Percentiles rank a stretch among this genome's conserved stretches.
These are phyloP conservation scores for Phytophthora colocasiae DNA, from an alignment of 352 stramenopile genomes.

Conservation along the genomic window DNA sequence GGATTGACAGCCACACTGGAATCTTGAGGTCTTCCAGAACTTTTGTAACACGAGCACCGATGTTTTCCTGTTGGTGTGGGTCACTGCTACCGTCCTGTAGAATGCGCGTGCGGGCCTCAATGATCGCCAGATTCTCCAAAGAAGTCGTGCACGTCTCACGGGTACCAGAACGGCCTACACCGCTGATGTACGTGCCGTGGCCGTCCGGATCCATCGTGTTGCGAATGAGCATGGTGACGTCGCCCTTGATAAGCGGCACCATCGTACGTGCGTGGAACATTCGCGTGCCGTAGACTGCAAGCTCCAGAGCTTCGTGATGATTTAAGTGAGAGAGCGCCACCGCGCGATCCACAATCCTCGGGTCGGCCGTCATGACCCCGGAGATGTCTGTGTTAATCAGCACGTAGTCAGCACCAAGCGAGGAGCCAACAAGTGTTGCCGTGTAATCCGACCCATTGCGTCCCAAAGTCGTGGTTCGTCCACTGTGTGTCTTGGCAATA, in stretches of 20 bases:
- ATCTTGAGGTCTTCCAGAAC: conserved; percentile 68
- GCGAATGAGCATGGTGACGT: conserved; percentile 85
- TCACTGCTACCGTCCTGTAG: conserved; percentile 68
- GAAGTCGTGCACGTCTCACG: conserved; percentile 84
- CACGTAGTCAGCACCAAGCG: conserved; percentile 76
- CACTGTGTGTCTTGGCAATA: conserved; percentile 64
- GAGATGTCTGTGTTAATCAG: conserved; percentile 89
- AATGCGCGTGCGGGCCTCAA: conserved; percentile 84
- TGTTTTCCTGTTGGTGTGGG: conserved; percentile 64
- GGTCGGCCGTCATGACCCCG: conserved; percentile 86
- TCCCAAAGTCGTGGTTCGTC: conserved; percentile 81
- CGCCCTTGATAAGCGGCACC: conserved; percentile 82
- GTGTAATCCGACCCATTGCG: conserved; percentile 89
- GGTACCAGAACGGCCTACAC: conserved; percentile 58
- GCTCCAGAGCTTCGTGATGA: conserved; percentile 82
- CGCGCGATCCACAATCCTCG: conserved; percentile 77
- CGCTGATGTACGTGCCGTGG: conserved; percentile 85
- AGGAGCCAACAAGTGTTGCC: conserved; percentile 79
- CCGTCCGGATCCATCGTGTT: conserved; percentile 86
- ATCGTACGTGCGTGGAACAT: conserved; percentile 91
- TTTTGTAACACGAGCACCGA: conserved; percentile 79
- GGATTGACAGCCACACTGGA: conserved; percentile 84
- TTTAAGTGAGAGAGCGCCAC: conserved; percentile 78
- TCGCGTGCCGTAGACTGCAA: conserved; percentile 82
- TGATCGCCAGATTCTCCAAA: conserved; percentile 80